Conservation (phyloP, 768 basidiomycete species). For the Boletus reticulatus region DNA sequence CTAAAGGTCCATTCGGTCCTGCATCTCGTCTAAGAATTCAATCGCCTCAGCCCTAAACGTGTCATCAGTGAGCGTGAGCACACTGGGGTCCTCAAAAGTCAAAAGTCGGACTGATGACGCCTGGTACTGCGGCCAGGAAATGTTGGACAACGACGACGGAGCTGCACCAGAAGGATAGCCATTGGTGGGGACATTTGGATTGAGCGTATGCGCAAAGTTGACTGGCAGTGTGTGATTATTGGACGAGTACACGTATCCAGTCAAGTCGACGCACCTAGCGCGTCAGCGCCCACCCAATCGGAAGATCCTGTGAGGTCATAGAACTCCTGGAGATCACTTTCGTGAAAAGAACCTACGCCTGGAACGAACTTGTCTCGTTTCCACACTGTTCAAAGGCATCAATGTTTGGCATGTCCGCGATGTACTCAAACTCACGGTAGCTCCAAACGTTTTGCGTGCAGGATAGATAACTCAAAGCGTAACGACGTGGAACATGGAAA, state of each 20-base stretch:
- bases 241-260: background rate
- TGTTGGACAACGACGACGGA: slow-evolving; percentile 3
- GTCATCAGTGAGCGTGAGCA: slow-evolving; percentile 7
- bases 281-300: slow-evolving; percentile 16
- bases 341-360: slow-evolving; percentile 17
- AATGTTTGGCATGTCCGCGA: background rate
- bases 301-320: slow-evolving; percentile 7
- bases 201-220: slow-evolving; percentile 16
- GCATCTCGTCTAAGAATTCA: slow-evolving; percentile 6
- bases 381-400: slow-evolving; percentile 4
- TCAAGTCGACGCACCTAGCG: slow-evolving; percentile 3
- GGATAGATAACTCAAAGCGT: slow-evolving; percentile 7
- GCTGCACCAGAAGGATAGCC: slow-evolving; percentile 11
- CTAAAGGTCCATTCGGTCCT: background rate
- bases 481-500: slow-evolving; percentile 8
- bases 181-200: slow-evolving; percentile 4
- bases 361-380: slow-evolving; percentile 14
- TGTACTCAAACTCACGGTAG: slow-evolving; percentile 1
- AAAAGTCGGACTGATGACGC: background rate
- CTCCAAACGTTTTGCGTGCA: slow-evolving; percentile 10
- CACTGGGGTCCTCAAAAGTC: slow-evolving; percentile 8
- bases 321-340: slow-evolving; percentile 17
- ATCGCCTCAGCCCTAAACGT: slow-evolving; percentile 8
- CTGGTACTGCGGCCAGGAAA: slow-evolving; percentile 3
- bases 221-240: background rate